Percentiles rank a stretch among this genome's conserved stretches.
Conservation (phyloP, 1,284 basidiomycete genomes). For the Tremellales sp. region DNA sequence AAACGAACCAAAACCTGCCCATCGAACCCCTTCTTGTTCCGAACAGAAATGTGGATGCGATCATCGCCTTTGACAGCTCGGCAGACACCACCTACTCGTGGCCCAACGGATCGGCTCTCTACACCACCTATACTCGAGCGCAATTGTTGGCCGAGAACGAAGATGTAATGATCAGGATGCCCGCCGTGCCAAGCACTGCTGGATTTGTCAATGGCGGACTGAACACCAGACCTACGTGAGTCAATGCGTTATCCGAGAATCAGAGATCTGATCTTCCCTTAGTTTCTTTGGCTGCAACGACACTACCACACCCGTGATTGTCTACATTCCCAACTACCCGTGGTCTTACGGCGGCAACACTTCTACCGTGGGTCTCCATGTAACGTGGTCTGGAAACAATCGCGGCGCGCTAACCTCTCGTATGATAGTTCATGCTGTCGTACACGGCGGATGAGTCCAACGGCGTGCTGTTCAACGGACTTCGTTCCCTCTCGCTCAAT, state of each 20-base stretch:
- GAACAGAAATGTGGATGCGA: conserved; percentile 51
- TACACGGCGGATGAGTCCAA: conserved; percentile 44
- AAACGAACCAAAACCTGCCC: conserved; percentile 53
- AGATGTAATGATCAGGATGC: conserved; percentile 44
- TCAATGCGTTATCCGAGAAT: conserved; percentile 17
- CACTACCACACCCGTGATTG: conserved; percentile 47
- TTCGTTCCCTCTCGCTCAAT: conserved; percentile 42
- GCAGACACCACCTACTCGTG: conserved; percentile 53
- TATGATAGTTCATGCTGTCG: conserved; percentile 35
- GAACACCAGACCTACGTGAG: conserved; percentile 52
- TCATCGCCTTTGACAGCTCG: conserved; percentile 55
- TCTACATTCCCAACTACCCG: conserved; percentile 53
- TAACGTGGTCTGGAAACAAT: too few species aligned
- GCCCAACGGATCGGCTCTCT: conserved; percentile 54
- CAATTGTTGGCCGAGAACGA: conserved; percentile 24
- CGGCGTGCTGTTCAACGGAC: conserved; percentile 37
- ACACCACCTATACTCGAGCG: conserved; percentile 37
- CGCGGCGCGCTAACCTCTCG: background rate
- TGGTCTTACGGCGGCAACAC: conserved; percentile 48
- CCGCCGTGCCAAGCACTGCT: conserved; percentile 49
- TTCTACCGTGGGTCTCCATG: conserved; percentile 34
- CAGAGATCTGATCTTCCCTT: conserved; percentile 51
- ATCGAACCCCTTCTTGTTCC: conserved; percentile 54
- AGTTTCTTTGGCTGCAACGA: conserved; percentile 45
- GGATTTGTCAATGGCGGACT: conserved; percentile 54